Evolutionary conservation across 768 basidiomycete species (phyloP).

Genomic region (Tylopilus plumbeoviolaceoides): DNA sequence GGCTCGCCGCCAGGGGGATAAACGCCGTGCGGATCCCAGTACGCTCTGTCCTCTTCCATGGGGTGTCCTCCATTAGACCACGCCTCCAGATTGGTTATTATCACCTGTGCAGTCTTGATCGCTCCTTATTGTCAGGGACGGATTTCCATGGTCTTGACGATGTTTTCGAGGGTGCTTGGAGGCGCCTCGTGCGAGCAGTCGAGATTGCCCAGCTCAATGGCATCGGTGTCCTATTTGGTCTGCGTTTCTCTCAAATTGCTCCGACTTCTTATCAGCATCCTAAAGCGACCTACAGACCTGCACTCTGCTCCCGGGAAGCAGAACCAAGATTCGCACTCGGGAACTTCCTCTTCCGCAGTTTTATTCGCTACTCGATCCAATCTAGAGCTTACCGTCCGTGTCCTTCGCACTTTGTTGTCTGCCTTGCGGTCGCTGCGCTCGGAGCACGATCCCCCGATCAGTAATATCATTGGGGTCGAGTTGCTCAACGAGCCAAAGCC

Average conservation of each 20-base stretch:
- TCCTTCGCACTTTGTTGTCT: slow-evolving; percentile 43
- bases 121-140: slow-evolving; percentile 56
- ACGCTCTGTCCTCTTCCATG: slow-evolving; percentile 40
- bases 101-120: slow-evolving; percentile 58
- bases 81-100: slow-evolving; percentile 64
- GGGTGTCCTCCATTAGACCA: background rate
- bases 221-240: slow-evolving; percentile 74
- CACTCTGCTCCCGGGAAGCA: slow-evolving; percentile 77
- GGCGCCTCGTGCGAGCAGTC: slow-evolving; percentile 55
- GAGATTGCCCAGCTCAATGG: slow-evolving; percentile 50
- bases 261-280: slow-evolving; percentile 9
- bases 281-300: slow-evolving; percentile 45
- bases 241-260: slow-evolving; percentile 8
- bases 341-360: slow-evolving; percentile 47
- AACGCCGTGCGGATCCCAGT: slow-evolving; percentile 64
- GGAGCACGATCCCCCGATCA: slow-evolving; percentile 35
- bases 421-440: slow-evolving; percentile 46
- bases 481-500: slow-evolving; percentile 60
- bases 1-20: slow-evolving; percentile 49
- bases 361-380: slow-evolving; percentile 47
- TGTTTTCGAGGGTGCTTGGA: slow-evolving; percentile 66
- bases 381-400: slow-evolving; percentile 44
- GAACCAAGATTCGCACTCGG: slow-evolving; percentile 63
- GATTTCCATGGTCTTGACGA: slow-evolving; percentile 52
- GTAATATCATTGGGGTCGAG: slow-evolving; percentile 53